Base-by-base conservation (phyloP, 257 asterid species). In the Solanum pennellii region DNA sequence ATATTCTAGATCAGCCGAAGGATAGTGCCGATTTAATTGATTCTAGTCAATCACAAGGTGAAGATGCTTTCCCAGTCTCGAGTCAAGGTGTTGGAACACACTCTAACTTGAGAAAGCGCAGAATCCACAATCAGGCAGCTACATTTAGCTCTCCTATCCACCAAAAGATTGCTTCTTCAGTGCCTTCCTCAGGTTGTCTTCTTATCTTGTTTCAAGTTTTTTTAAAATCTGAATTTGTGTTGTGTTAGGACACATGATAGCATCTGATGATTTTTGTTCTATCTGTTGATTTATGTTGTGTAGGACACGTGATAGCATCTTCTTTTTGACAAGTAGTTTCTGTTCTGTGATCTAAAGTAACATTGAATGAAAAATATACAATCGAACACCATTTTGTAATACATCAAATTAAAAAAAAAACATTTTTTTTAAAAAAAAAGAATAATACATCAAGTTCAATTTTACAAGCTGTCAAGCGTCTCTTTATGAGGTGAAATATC, bases 41-140 rank as follows among this genome's bases (percentile, higher is more conserved):
- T 14, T 71, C 87, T 60, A 86, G 88, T 87, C 52, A 86, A 82
- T 91, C 95, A 66, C 91, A 86, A 88, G 92, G 87, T 87, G 88
- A 89, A 66, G 92, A 82, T 86, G 89, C 88, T 84, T 65, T 71
- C 52, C 66, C 92, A 44, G 33, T 91, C 83, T 84, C 87, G 45
- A 87, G 33, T 62, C 82, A 86, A 47, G 93, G 91, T 75, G 87
- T 74, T 49, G 82, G 90, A 39, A 42, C 12, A 29, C 86, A 20
- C 88, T 90, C 97, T 91, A 93, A 93, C 85, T 88, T 94, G 93
- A 94, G 99, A 91, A 96, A 92, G 92, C 92, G 99, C 92, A 95
- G 90, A 89, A 86, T 37, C 66, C 87, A 84, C 52, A 69, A 72
- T 14, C 88, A 69, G 71, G 86, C 86, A 35, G 88, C 88, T 72